Evolutionary conservation across 768 basidiomycete genomes (phyloP).

Genomic region (Pleurotus giganteus): DNA sequence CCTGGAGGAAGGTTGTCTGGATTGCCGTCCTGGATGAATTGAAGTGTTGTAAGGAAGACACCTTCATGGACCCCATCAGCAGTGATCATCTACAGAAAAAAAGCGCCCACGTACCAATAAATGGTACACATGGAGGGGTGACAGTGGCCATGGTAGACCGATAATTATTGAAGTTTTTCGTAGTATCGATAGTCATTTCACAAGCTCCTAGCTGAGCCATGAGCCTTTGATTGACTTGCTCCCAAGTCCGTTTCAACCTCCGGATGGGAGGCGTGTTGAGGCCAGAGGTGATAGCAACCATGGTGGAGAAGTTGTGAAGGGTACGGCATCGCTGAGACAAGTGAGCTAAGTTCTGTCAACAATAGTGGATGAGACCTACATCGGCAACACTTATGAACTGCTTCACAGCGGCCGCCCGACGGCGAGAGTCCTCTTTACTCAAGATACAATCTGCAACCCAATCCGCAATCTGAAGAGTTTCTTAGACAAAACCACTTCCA

Average conservation of each 20-base stretch:
- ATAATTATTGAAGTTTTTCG: conserved; percentile 94
- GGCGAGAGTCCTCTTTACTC: conserved; percentile 75
- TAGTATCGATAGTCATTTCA: conserved; percentile 89
- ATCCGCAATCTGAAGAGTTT: conserved; percentile 67
- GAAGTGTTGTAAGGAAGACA: conserved; percentile 91
- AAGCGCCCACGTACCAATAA: conserved; percentile 66
- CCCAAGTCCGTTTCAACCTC: conserved; percentile 91
- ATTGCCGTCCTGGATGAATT: conserved; percentile 98
- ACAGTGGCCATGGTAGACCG: conserved; percentile 78
- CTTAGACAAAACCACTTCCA: background rate
- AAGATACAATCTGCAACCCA: conserved; percentile 92
- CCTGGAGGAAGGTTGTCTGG: conserved; percentile 72
- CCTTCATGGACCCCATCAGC: conserved; percentile 44
- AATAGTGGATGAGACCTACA: conserved; percentile 44
- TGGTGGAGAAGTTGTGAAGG: conserved; percentile 94
- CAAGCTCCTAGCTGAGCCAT: conserved; percentile 74
- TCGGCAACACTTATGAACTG: conserved; percentile 92
- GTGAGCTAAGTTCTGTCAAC: background rate
- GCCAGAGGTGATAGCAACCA: conserved; percentile 94
- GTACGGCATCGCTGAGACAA: conserved; percentile 73
- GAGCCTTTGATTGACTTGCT: conserved; percentile 74
- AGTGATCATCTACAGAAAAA: conserved; percentile 1
- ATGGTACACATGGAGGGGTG: conserved; percentile 93
- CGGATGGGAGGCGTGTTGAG: conserved; percentile 92
- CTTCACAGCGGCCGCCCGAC: conserved; percentile 79